Percentiles rank a stretch among this genome's conserved stretches.
Evolutionary conservation across 2,329 filamentous ascomycete species (phyloP).

Genomic region (Aspergillus sp.): DNA sequence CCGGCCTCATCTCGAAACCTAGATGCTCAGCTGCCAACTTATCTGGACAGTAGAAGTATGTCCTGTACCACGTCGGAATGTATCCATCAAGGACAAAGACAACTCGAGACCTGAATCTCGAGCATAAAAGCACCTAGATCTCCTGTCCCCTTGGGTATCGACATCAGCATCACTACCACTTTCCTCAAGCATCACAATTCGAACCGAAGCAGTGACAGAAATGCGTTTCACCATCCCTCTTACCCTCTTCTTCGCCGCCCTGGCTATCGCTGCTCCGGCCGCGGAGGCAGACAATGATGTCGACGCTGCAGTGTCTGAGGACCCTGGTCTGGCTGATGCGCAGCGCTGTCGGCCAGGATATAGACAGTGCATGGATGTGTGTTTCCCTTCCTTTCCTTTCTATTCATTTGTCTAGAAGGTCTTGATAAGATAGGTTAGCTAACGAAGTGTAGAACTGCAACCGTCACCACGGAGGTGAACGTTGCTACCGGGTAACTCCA

Average conservation of each 20-base stretch:
- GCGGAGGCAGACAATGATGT: background rate
- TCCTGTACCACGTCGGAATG: background rate
- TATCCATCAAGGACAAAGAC: background rate
- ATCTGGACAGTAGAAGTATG: background rate
- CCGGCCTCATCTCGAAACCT: background rate
- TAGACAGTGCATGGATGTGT: slow-evolving; percentile 1
- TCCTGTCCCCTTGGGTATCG: background rate
- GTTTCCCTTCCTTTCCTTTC: background rate
- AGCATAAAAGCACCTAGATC: background rate
- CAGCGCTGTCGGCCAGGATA: background rate
- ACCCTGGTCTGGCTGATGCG: background rate
- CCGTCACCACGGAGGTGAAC: background rate
- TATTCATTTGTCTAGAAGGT: no score
- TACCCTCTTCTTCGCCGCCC: slow-evolving; percentile 2
- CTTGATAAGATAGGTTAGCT: background rate
- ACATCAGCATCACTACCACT: background rate
- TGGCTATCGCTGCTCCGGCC: background rate
- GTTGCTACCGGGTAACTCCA: background rate
- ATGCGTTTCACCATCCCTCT: slow-evolving; percentile 11
- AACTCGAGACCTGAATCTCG: background rate
- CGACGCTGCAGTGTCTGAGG: background rate
- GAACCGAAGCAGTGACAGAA: background rate
- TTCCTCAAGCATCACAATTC: no score
- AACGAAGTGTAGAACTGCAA: background rate
- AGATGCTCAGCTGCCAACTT: background rate